Percentiles rank a stretch among this genome's conserved stretches.
Evolutionary conservation across 164 flowering plant genomes (phyloP).

Genomic region (Litsea cubeba): DNA sequence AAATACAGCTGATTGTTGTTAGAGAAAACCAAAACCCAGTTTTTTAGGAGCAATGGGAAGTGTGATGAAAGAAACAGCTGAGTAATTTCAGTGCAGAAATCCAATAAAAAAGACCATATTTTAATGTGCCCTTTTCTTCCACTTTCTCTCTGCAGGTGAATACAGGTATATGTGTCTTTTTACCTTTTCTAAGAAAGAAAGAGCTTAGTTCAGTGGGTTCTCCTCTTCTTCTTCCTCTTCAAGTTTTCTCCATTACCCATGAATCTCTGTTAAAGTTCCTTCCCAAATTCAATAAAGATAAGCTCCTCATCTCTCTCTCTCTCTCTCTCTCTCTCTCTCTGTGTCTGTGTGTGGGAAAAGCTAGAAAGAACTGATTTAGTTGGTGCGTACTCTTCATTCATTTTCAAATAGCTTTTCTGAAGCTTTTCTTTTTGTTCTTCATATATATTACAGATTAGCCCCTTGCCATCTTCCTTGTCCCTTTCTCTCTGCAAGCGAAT

Average conservation of each 20-base stretch:
- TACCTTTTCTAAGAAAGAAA: not conserved
- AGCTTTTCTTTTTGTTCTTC: too few relatives aligned
- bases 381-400: too few relatives aligned
- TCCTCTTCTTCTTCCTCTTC: not conserved
- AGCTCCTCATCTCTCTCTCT: not conserved
- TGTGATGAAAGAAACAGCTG: conserved; percentile 28
- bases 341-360: too few relatives aligned
- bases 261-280: not conserved
- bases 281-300: not conserved
- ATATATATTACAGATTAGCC: too few relatives aligned
- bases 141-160: conserved; percentile 12
- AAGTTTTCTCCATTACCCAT: not conserved
- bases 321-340: conserved; percentile 1
- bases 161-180: conserved; percentile 8
- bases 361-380: too few relatives aligned
- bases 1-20: conserved; percentile 37
- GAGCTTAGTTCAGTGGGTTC: not conserved
- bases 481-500: too few relatives aligned
- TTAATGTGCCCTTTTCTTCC: not conserved
- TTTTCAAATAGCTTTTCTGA: too few relatives aligned
- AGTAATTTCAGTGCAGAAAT: conserved; percentile 18
- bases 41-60: conserved; percentile 29
- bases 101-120: not conserved
- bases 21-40: conserved; percentile 22
- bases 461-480: too few relatives aligned